Conservation (phyloP, 1,139 yeast genomes). For the Debaryomyces psychrophilus region DNA sequence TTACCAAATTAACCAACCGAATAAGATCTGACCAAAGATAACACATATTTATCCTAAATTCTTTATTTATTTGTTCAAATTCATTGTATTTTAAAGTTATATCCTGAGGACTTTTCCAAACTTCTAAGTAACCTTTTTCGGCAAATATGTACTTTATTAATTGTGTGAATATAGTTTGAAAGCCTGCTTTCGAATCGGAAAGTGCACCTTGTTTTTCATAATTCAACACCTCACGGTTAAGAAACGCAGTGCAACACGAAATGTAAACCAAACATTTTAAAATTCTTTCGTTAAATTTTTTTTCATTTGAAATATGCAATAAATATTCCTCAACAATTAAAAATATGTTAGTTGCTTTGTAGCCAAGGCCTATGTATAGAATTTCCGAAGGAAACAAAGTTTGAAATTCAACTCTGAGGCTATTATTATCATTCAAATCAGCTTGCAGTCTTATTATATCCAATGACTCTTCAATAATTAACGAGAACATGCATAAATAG, state of each 20-base stretch:
- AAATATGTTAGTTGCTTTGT: conserved; percentile 21
- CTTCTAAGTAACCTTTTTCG: conserved; percentile 24
- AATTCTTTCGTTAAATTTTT: conserved; percentile 3
- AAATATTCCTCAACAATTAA: conserved; percentile 22
- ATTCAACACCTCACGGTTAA: conserved; percentile 27
- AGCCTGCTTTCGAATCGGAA: conserved; percentile 4
- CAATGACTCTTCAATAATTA: conserved; percentile 39
- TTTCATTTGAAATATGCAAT: conserved; percentile 10
- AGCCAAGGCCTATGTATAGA: conserved; percentile 21
- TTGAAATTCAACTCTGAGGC: conserved; percentile 21
- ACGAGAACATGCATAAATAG: conserved; percentile 34
- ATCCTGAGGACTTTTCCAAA: conserved; percentile 44
- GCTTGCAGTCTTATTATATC: conserved; percentile 25
- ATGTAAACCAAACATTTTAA: conserved; percentile 27
- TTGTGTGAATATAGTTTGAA: conserved; percentile 7
- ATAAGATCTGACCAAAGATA: conserved; percentile 42
- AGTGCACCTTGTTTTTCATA: conserved; percentile 20
- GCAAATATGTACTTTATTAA: conserved; percentile 15
- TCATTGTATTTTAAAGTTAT: conserved; percentile 24
- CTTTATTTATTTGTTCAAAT: conserved; percentile 24
- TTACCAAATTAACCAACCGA: conserved; percentile 35
- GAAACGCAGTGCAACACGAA: conserved; percentile 27
- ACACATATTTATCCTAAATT: conserved; percentile 37
- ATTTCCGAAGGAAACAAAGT: conserved; percentile 32
- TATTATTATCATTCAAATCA: conserved; percentile 16